Conservation (phyloP, 2,329 filamentous ascomycete species). For the Fusarium praegraminearum region DNA sequence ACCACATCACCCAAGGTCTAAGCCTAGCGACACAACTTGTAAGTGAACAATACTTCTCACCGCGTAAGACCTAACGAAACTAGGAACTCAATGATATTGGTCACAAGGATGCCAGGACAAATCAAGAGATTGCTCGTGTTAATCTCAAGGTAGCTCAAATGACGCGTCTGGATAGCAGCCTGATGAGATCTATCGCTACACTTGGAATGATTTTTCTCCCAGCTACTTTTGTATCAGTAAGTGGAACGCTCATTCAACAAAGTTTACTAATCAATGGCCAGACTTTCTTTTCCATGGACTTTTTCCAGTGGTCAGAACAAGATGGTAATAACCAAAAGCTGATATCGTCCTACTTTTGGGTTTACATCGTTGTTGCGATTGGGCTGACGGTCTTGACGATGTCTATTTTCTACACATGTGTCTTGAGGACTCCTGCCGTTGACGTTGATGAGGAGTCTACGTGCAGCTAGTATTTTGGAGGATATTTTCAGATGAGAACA, state of each 20-base stretch:
- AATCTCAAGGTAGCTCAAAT: not conserved
- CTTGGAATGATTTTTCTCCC: conserved; percentile 16
- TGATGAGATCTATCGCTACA: conserved; percentile 10
- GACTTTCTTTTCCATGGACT: conserved; percentile 4
- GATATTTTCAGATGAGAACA: not conserved
- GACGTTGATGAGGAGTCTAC: not conserved
- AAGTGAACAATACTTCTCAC: fast-evolving
- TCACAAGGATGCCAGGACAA: not conserved
- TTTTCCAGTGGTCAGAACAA: conserved; percentile 4
- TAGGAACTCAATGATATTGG: not conserved
- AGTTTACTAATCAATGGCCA: fast-evolving
- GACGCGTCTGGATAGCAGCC: not conserved
- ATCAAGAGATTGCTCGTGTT: conserved; percentile 2
- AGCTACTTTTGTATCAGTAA: conserved; percentile 13
- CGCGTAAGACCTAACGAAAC: fast-evolving
- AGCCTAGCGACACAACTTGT: conserved; percentile 5
- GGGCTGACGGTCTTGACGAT: not conserved
- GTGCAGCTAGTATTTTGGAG: not conserved
- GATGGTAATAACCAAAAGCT: fast-evolving
- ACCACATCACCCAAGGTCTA: not conserved
- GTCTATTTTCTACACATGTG: not conserved
- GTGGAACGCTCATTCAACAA: not conserved
- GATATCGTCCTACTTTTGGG: not conserved
- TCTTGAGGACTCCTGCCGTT: not conserved
- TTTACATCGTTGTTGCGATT: conserved; percentile 13